Evolutionary conservation across 2,329 filamentous ascomycete species (phyloP).

Genomic region (Penicillium olsonii): DNA sequence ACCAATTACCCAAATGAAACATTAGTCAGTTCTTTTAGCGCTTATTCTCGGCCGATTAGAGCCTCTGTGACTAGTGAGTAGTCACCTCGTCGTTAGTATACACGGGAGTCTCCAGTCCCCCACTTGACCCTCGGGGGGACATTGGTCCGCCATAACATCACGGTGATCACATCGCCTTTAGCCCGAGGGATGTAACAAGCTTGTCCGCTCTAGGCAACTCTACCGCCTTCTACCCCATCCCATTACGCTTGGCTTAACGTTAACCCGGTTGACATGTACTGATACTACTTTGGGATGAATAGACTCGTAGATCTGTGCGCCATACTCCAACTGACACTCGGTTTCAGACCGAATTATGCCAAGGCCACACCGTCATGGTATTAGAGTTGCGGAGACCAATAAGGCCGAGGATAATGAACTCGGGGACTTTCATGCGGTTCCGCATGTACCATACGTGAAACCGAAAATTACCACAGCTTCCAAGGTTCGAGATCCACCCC

Average conservation of each 20-base stretch:
- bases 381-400: too few relatives aligned
- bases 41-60: background rate
- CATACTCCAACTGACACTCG: background rate
- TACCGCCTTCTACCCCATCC: background rate
- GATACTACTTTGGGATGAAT: background rate
- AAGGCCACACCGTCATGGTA: too few relatives aligned
- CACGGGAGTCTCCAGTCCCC: too few relatives aligned
- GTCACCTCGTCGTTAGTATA: too few relatives aligned
- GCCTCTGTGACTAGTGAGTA: too few relatives aligned
- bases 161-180: background rate
- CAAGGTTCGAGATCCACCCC: background rate
- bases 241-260: background rate
- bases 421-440: background rate
- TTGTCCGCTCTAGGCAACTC: background rate
- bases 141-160: background rate
- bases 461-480: too few relatives aligned
- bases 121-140: background rate
- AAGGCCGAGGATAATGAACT: background rate
- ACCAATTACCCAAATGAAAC: too few relatives aligned
- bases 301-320: background rate
- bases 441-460: background rate
- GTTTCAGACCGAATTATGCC: background rate
- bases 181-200: background rate
- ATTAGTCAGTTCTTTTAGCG: too few relatives aligned
- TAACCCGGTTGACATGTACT: background rate